These are phyloP conservation scores for Sapria himalayana DNA, from an alignment of 345 rosid genomes.

Conservation along the genomic window DNA sequence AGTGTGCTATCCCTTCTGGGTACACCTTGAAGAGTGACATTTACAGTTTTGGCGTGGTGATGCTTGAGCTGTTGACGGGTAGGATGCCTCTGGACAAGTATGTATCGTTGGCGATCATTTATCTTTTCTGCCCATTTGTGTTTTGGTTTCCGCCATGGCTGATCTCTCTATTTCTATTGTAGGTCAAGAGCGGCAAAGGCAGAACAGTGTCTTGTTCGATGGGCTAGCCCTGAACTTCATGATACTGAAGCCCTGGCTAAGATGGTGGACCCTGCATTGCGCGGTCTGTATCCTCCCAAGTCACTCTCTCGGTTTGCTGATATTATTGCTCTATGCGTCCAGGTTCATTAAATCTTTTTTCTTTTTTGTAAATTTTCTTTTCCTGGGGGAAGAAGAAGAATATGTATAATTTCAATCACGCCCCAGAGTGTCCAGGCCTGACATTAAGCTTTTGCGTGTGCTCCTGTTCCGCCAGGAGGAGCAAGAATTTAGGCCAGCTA, in stretches of 20 bases:
- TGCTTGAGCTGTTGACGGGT: slow-evolving; percentile 78
- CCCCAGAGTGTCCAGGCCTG: too few relatives aligned
- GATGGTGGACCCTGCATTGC: slow-evolving; percentile 81
- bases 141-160: too few relatives aligned
- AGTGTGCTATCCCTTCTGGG: slow-evolving; percentile 45
- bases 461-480: slow-evolving; percentile 24
- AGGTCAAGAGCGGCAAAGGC: slow-evolving; percentile 44
- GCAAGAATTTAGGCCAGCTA: slow-evolving; percentile 62
- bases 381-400: too few relatives aligned
- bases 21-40: slow-evolving; percentile 77
- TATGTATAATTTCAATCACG: too few relatives aligned
- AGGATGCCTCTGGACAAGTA: slow-evolving; percentile 71
- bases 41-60: slow-evolving; percentile 88
- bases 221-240: slow-evolving; percentile 68
- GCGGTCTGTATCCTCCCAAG: slow-evolving; percentile 73
- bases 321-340: slow-evolving; percentile 57
- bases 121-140: background rate
- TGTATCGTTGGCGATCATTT: background rate
- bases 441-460: background rate
- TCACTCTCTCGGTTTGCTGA: slow-evolving; percentile 67
- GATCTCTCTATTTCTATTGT: background rate
- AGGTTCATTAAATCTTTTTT: too few relatives aligned
- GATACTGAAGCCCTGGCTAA: slow-evolving; percentile 38
- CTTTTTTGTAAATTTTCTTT: too few relatives aligned
- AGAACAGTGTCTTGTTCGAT: slow-evolving; percentile 59